Evolutionary conservation across 139 green algal genomes (phyloP).

Genomic region (Micractinium conductrix): DNA sequence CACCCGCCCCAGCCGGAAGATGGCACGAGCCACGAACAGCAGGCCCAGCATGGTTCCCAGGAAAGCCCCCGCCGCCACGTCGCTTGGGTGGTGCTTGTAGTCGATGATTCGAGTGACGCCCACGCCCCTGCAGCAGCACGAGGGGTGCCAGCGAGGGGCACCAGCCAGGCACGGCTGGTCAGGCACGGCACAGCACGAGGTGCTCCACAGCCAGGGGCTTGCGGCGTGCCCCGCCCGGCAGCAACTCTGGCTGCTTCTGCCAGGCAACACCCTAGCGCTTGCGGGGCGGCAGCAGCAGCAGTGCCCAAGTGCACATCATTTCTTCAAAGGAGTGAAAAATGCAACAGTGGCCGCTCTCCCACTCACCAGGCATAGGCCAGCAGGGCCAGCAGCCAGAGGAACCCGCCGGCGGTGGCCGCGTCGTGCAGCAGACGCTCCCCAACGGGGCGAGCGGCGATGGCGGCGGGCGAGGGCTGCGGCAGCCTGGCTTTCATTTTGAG

Average conservation of each 20-base stretch:
- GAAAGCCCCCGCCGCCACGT: conserved; percentile 40
- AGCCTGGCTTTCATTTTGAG: too few species aligned
- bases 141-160: neutral
- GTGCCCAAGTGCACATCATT: too few species aligned
- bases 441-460: neutral
- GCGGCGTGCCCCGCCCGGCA: too few species aligned
- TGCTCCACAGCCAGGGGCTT: too few species aligned
- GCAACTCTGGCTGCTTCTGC: too few species aligned
- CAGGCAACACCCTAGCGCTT: too few species aligned
- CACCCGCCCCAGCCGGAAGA: neutral
- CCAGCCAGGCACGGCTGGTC: too few species aligned
- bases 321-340: too few species aligned
- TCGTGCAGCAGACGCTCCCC: neutral
- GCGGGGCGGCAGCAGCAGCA: too few species aligned
- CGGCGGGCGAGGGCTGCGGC: neutral
- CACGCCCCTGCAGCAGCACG: conserved; percentile 23
- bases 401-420: neutral
- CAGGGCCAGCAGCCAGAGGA: conserved; percentile 21
- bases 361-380: conserved; percentile 26
- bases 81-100: conserved; percentile 41
- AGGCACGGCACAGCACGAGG: too few species aligned
- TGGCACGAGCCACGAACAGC: conserved; percentile 8
- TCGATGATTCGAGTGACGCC: conserved; percentile 45
- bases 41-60: conserved; percentile 36
- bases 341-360: too few species aligned